Percentiles rank a stretch among this genome's conserved stretches.
These are phyloP conservation scores for Nitzschia sp. DNA, from an alignment of 108 stramenopile species.

Conservation along the genomic window DNA sequence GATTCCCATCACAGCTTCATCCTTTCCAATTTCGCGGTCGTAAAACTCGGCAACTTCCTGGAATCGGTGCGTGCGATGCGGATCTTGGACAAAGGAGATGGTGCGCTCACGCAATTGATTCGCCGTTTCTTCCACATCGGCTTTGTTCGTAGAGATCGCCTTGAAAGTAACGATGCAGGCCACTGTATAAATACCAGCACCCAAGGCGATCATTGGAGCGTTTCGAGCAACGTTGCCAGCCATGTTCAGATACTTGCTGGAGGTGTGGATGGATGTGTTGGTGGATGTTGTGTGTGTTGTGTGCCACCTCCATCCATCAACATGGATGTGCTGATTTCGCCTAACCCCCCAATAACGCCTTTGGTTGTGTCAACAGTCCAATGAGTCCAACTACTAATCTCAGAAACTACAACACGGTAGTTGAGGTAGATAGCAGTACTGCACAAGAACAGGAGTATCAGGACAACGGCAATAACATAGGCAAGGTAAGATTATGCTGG, in stretches of 20 bases:
- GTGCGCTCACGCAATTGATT: conserved; percentile 1
- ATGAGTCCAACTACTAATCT: no score
- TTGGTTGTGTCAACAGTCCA: no score
- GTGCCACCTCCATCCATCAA: no score
- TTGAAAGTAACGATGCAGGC: conserved; percentile 37
- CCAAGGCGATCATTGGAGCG: conserved; percentile 20
- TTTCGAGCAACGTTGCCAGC: conserved; percentile 19
- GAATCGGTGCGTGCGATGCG: conserved; percentile 58
- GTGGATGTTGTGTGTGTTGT: no score
- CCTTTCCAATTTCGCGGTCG: conserved; percentile 67
- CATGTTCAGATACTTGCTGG: conserved; percentile 8
- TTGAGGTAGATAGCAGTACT: no score
- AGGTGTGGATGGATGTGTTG: no score
- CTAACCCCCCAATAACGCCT: no score
- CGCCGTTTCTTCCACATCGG: conserved; percentile 28
- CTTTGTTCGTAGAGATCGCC: conserved; percentile 23
- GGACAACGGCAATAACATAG: no score
- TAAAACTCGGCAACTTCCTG: conserved; percentile 67
- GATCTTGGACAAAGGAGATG: conserved; percentile 52
- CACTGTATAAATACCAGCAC: conserved; percentile 26
- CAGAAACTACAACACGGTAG: no score
- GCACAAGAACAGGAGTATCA: no score
- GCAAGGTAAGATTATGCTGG: no score
- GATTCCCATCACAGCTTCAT: conserved; percentile 80
- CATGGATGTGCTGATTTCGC: no score